These are phyloP conservation scores for Wickerhamomyces queroliae DNA, from an alignment of 805 yeast genomes.

Conservation along the genomic window DNA sequence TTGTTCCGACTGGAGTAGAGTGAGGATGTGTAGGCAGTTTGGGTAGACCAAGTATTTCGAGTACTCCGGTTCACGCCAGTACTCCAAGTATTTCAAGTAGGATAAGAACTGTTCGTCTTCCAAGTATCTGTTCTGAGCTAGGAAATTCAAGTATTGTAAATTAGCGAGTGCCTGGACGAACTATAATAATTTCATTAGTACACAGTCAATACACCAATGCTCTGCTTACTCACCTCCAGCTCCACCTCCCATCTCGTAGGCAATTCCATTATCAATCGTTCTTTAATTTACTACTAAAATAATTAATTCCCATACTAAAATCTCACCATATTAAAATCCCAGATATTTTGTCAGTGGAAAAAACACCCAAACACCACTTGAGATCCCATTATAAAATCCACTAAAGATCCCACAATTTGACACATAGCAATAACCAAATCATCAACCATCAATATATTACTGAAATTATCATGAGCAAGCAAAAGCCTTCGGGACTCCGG, in stretches of 20 bases:
- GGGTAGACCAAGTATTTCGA: slow-evolving; percentile 75
- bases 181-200: slow-evolving; percentile 26
- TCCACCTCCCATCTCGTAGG: slow-evolving; percentile 88
- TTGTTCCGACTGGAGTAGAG: slow-evolving; percentile 36
- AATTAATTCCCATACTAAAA: no score
- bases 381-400: no score
- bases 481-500: slow-evolving; percentile 8
- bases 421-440: no score
- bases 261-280: slow-evolving; percentile 25
- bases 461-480: no score
- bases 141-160: slow-evolving; percentile 76
- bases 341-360: not conserved
- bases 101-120: slow-evolving; percentile 67
- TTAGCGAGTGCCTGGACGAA: slow-evolving; percentile 91
- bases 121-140: slow-evolving; percentile 79
- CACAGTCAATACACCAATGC: slow-evolving; percentile 15
- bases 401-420: no score
- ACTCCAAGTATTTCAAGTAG: slow-evolving; percentile 75
- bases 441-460: not conserved
- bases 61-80: slow-evolving; percentile 76
- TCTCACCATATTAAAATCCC: no score
- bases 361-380: not conserved
- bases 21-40: slow-evolving; percentile 76
- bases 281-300: not conserved
- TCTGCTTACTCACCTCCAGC: slow-evolving; percentile 50